Base-by-base conservation (phyloP, 2,329 filamentous ascomycete genomes). In the Aspergillus sp. region DNA sequence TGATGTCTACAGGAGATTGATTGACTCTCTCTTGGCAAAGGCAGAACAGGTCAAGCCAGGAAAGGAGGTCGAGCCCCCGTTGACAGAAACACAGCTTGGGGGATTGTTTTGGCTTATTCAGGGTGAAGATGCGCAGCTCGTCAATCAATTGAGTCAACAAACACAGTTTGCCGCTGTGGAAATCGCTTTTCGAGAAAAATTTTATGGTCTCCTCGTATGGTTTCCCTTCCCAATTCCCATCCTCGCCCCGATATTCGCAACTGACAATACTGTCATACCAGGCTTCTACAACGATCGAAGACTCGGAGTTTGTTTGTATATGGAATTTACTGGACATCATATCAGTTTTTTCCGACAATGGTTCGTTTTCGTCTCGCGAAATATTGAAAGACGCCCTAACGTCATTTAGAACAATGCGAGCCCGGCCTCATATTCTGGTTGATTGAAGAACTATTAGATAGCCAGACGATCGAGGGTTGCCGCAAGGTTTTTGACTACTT, bases 311-410 rank as follows among this genome's bases (percentile, higher is more conserved):
- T 68, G 87, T 91, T 50, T 84, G 86, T 59, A 85, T 98, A 62
- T 99, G 93, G 93, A 95, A 97, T 70, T 81, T 99, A 5, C 84
- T 99, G 57, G 96, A 99, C 70, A 86, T 98, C 42, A 81, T 97
- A n/a, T 89, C 90, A 1, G 87, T 96, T 39, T 86, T 96, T 60
- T 93, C 91, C 59, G 93, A 96, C 70, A 85, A 88, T 70, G 89
- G 88, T 80, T 83, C 82, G 77, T 87, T 80, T 71, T 27, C 47
- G 30, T 33, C 13, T 17, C 44, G 41, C 39, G 45, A 22, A 50
- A 41, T 27, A 20, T 39, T 49, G 42, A 22, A 51, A 53, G 22
- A 42, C 45, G 15, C 13, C 44, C 67, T 71, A 58, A 75, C 61
- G 59, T 47, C 55, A 37, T 59, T 5, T 52, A 79, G 79, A 80